Evolutionary conservation across 2,329 filamentous ascomycete genomes (phyloP), one percentile per base, ranked within the genome.

Genomic region (Fusarium setosum): DNA sequence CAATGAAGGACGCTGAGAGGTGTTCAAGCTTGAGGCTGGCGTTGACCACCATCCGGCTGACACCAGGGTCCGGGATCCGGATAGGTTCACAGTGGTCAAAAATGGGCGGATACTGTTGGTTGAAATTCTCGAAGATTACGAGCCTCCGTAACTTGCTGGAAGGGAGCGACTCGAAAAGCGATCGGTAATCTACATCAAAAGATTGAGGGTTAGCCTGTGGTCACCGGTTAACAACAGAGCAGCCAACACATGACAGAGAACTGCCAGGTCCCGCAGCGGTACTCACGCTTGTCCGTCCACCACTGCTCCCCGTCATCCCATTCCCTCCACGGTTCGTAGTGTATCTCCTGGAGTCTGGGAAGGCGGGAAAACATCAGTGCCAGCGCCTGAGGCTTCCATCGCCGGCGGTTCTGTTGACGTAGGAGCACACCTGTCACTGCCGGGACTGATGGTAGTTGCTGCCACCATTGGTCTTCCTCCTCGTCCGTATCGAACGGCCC

Each of bases 311-410:
- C 56, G 9, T 0, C 34, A 53, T 4, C 12, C 68, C 66, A 76
- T 63, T 78, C 74, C 61, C 74, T 76, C 76, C 78, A 80, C 49
- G 77, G 78, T 63, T 80, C 76, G 65, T 78, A 80, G 52, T 73
- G 72, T 63, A 81, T 64, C 61, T 81, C 75, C 65, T 74, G 70
- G 49, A 81, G 56, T 56, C 71, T 73, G 13, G 77, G 74, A 58
- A 79, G 72, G 42, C 73, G 73, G 11, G 73, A 61, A 57, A 80
- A 66, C 68, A 80, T 77, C 13, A 74, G 64, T 26, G 67, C 65
- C 23, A 80, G 68, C 29, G 73, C 64, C 20, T 48, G 20, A 32
- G 72, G 73, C 50, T 73, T 75, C 75, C 75, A 79, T 71, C 73
- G 68, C 61, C 75, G 72, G 57, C 76, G 75, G 61, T 59, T 79